phyloP scores from a whole-genome alignment of 495 filamentous ascomycete genomes.

The Immersiella caudata region DNA sequence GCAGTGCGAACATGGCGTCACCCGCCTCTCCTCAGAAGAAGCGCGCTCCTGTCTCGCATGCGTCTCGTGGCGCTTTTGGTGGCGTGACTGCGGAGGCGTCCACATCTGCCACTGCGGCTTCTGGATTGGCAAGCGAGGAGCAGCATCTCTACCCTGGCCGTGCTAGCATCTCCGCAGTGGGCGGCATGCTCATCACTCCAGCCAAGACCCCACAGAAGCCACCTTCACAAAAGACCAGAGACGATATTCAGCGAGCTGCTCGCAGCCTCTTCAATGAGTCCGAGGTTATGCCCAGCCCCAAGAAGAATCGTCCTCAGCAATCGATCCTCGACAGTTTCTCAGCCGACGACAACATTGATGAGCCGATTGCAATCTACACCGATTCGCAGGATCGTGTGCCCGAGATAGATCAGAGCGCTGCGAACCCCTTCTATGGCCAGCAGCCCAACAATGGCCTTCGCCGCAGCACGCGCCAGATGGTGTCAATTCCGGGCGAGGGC shows the following conservation, averaged over 20 bases:
- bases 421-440: slow-evolving; percentile 75
- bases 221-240: slow-evolving; percentile 52
- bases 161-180: slow-evolving; percentile 19
- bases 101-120: slow-evolving; percentile 40
- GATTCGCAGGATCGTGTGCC: slow-evolving; percentile 88
- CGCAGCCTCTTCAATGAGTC: slow-evolving; percentile 70
- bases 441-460: slow-evolving; percentile 37
- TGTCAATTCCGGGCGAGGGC: slow-evolving; percentile 55
- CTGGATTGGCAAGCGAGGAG: slow-evolving; percentile 31
- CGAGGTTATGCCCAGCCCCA: slow-evolving; percentile 63
- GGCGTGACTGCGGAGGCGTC: slow-evolving; percentile 39
- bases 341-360: slow-evolving; percentile 54
- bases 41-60: slow-evolving; percentile 38
- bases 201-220: slow-evolving; percentile 85
- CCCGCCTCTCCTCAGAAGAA: slow-evolving; percentile 60
- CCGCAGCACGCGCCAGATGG: slow-evolving; percentile 50
- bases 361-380: slow-evolving; percentile 79
- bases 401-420: slow-evolving; percentile 61
- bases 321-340: slow-evolving; percentile 70
- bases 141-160: slow-evolving; percentile 3
- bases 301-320: slow-evolving; percentile 58
- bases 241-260: slow-evolving; percentile 64
- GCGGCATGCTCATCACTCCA: slow-evolving; percentile 80
- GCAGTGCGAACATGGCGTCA: slow-evolving; percentile 37
- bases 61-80: slow-evolving; percentile 45